Evolutionary conservation across 176 grass and related monocot species (phyloP), one percentile per base, ranked within the genome.

Genomic region (Phragmites australis): DNA sequence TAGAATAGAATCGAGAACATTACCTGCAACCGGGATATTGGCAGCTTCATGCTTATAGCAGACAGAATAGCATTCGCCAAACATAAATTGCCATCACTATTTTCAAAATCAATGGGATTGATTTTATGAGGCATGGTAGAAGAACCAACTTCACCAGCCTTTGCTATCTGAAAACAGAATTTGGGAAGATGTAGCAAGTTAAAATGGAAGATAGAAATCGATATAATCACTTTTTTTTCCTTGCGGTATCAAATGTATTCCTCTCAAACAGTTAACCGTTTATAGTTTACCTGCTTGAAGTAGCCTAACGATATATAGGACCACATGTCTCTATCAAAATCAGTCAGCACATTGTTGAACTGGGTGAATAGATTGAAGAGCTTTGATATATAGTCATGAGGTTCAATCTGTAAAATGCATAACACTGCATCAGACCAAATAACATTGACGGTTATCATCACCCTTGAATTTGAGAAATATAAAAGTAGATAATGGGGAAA

Each of bases 81-180:
- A 76, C n/a, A 72, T 23, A 93, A 58, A 85, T 98, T 98, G 34
- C 96, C 96, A 42, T 98, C 96, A 29, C 97, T 99, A 44, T 99
- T 99, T 89, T 99, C 97, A 86, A 99, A 99, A 93, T 99, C 87
- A 22, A 99, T 99, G 44, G 96, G 92, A 81, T 98, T 98, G 63
- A 99, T 88, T 91, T 98, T 98, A 80, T 98, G 96, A 82, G 93
- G 97, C 97, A 99, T 99, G 17, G 93, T 99, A 60, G 97, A 99
- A 34, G 92, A 95, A 85, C 97, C 97, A 71, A 99, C 84, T 83
- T 99, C 97, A 72, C 93, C 97, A 63, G 84, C 87, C 82, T 99
- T 99, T 40, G 89, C 79, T 83, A 93, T 88, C 97, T 99, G 84
- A 39, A 39, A 87, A 66, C 41, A 87, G 45, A 81, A 60, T 57